A percentile compares a stretch with the other conserved stretches of the same genome.
Evolutionary conservation across 768 basidiomycete genomes (phyloP).

Genomic region (Infundibulicybe gibba): DNA sequence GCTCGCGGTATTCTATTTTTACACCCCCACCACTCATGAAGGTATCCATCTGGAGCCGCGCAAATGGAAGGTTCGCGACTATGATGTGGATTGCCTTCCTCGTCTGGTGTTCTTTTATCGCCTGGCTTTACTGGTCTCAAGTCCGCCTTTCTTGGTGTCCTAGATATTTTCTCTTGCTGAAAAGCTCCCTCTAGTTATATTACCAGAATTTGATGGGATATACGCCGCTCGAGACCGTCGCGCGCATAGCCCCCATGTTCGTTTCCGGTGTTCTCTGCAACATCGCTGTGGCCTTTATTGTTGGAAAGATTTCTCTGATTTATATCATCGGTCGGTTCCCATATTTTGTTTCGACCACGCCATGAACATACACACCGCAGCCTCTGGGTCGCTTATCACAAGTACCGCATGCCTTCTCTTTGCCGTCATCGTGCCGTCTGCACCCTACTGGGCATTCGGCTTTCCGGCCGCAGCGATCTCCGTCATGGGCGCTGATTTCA

Average conservation of each 20-base stretch:
- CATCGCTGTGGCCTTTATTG: conserved; percentile 55
- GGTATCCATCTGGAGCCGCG: conserved; percentile 54
- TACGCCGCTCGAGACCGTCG: conserved; percentile 55
- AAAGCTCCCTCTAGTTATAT: conserved; percentile 42
- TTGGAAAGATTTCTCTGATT: conserved; percentile 51
- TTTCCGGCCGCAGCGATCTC: conserved; percentile 64
- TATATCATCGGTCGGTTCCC: conserved; percentile 48
- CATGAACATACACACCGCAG: conserved; percentile 1
- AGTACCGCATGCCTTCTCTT: conserved; percentile 58
- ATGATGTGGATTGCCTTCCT: conserved; percentile 57
- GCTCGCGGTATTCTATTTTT: conserved; percentile 8
- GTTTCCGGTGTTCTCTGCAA: conserved; percentile 64
- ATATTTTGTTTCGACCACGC: background rate
- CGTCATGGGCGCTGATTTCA: conserved; percentile 78
- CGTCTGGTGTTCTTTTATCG: conserved; percentile 51
- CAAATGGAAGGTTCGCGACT: conserved; percentile 51
- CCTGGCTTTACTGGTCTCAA: conserved; percentile 38
- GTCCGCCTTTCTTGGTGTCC: conserved; percentile 7
- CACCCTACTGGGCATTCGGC: conserved; percentile 70
- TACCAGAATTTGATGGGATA: conserved; percentile 64
- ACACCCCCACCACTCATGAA: conserved; percentile 60
- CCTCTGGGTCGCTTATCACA: conserved; percentile 55
- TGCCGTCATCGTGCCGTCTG: conserved; percentile 55
- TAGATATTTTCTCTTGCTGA: conserved; percentile 34
- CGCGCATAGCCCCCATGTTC: conserved; percentile 71